Conservation (phyloP, 192 early-diverging fungal genomes). For the Umbelopsis sp. region DNA sequence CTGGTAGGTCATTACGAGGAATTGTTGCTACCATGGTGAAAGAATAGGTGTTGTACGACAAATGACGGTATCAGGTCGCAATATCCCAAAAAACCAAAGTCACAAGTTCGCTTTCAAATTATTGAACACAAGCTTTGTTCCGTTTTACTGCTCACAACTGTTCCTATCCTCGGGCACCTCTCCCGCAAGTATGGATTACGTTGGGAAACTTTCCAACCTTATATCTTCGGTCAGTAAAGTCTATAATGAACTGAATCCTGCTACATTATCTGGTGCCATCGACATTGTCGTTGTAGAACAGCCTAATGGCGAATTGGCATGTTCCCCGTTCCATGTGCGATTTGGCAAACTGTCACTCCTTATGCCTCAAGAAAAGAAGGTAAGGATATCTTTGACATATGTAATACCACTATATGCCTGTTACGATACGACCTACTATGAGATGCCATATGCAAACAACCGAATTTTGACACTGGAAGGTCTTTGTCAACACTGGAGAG, state of each 20-base stretch:
- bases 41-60: background rate
- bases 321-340: constrained; percentile 97
- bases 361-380: constrained; percentile 90
- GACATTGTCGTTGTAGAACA: constrained; percentile 96
- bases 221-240: constrained; percentile 84
- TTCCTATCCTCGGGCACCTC: constrained; percentile 1
- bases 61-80: background rate
- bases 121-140: no score
- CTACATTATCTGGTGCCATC: constrained; percentile 96
- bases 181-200: constrained; percentile 54
- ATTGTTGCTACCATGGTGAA: background rate
- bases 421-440: no score
- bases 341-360: constrained; percentile 96
- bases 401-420: no score
- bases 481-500: background rate
- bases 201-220: constrained; percentile 60
- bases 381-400: constrained; percentile 22
- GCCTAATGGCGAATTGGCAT: constrained; percentile 77
- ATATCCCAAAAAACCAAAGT: background rate
- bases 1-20: background rate
- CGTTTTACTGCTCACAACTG: background rate
- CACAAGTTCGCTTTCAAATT: background rate
- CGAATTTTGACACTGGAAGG: background rate
- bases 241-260: constrained; percentile 95
- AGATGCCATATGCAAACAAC: background rate